These are phyloP conservation scores for Oryza australiensis DNA, from an alignment of 176 grass and related monocot species.

Conservation along the genomic window DNA sequence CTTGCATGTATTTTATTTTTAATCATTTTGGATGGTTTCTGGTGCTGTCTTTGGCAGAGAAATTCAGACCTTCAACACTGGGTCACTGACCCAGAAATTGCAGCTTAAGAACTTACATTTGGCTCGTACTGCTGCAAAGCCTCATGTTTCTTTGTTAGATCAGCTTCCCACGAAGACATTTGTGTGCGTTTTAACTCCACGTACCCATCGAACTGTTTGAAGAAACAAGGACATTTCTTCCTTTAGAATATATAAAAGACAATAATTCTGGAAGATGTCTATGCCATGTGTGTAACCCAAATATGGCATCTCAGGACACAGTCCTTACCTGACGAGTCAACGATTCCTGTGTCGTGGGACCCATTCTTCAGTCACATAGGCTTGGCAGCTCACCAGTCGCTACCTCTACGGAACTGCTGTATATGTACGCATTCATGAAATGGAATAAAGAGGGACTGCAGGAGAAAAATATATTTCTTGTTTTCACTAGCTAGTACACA, in stretches of 20 bases:
- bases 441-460: constrained; percentile 45
- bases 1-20: not conserved
- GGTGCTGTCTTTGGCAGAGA: not conserved
- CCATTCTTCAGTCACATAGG: constrained; percentile 21
- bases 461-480: constrained; percentile 7
- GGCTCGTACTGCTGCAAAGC: not conserved
- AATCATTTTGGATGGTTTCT: constrained; percentile 33
- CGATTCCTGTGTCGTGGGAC: constrained; percentile 24
- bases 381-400: constrained; percentile 34
- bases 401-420: constrained; percentile 14
- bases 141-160: constrained; percentile 38
- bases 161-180: constrained; percentile 20
- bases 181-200: not conserved
- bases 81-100: not conserved
- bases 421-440: constrained; percentile 24
- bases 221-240: constrained; percentile 22
- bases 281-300: constrained; percentile 23
- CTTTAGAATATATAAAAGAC: constrained; percentile 24
- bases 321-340: constrained; percentile 3
- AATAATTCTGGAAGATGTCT: constrained; percentile 31
- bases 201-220: not conserved
- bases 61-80: not conserved
- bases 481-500: constrained; percentile 15
- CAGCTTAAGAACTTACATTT: constrained; percentile 2
- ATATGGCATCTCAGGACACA: constrained; percentile 10